Conservation (phyloP, 495 filamentous ascomycete species). For the Podospora pseudopauciseta region DNA sequence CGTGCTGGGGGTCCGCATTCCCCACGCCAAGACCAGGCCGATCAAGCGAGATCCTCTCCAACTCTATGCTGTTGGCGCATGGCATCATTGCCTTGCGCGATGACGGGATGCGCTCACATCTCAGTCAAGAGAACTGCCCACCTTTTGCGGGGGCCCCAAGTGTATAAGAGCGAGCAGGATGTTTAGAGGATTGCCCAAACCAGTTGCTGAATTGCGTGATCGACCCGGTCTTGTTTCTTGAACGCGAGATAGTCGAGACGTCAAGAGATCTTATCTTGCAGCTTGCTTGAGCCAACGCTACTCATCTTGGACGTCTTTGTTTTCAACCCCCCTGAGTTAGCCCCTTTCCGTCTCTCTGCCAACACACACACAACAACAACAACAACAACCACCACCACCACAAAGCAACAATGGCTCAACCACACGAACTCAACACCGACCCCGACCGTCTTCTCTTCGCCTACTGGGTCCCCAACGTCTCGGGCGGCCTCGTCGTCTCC, state of each 20-base stretch:
- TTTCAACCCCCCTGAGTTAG: neutral
- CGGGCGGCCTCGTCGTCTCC: slow-evolving; percentile 46
- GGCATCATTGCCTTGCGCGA: slow-evolving; percentile 11
- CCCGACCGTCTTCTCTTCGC: slow-evolving; percentile 26
- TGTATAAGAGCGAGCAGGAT: neutral
- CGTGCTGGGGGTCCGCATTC: slow-evolving; percentile 14
- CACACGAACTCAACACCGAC: slow-evolving; percentile 18
- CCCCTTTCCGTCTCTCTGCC: neutral
- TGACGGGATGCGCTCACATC: neutral
- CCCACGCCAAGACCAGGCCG: slow-evolving; percentile 22
- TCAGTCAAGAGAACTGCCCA: neutral
- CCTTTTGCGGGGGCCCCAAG: neutral
- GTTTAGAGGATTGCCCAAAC: neutral
- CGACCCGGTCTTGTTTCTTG: neutral
- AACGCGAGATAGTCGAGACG: neutral
- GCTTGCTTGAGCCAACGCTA: too few species aligned
- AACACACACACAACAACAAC: neutral
- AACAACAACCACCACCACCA: neutral
- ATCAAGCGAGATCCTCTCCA: slow-evolving; percentile 9
- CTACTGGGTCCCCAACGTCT: slow-evolving; percentile 52
- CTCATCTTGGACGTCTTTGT: neutral
- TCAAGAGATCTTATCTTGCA: neutral
- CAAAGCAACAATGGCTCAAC: neutral
- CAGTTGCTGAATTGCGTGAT: slow-evolving; percentile 10
- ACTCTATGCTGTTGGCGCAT: neutral